Evolutionary conservation across 371 early-diverging fungal genomes (phyloP), one percentile per base, ranked within the genome.

Genomic region (Mycotypha africana): DNA sequence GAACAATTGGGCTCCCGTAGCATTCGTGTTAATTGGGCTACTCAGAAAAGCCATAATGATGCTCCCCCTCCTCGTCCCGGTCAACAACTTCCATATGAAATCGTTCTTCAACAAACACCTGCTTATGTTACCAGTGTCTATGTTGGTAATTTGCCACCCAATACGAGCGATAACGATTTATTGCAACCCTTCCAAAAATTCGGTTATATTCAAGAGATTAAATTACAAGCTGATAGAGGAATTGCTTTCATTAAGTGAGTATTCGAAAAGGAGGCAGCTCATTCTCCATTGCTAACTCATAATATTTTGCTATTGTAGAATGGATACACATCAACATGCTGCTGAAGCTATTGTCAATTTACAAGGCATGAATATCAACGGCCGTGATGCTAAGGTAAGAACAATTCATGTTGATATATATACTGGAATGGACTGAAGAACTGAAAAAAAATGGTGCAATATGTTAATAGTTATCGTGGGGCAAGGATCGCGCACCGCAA

Each of bases 291-390:
- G 10, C 14, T 16, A 16, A 16, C 16, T 1, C 9, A 21, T 1
- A 28, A 11, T 2, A 19, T 7, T 35, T 11, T 28, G 11, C 11
- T 28, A 28, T 24, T 19, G n/a, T 33, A 86, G 84, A 56, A 70
- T 95, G 59, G 92, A 92, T 59, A 77, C 90, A 8, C 95, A 95
- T 57, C 91, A 89, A 53, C 83, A 84, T 63, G 95, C 95, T 14
- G 84, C 93, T 9, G 76, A 78, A 44, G 89, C 94, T 15, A 95
- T 95, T 58, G 78, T 81, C 47, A 70, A 84, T 37, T 73, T 93
- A 43, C 83, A 89, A 64, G 89, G 89, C 12, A 62, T 79, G 38
- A 49, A 53, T 31, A 70, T 94, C 38, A 81, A 86, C 38, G 90
- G 89, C 19, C 78, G 91, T 40, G 79, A 84, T 26, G 70, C 83